phyloP scores from a whole-genome alignment of 768 basidiomycete genomes.

The Mycena indigotica region DNA sequence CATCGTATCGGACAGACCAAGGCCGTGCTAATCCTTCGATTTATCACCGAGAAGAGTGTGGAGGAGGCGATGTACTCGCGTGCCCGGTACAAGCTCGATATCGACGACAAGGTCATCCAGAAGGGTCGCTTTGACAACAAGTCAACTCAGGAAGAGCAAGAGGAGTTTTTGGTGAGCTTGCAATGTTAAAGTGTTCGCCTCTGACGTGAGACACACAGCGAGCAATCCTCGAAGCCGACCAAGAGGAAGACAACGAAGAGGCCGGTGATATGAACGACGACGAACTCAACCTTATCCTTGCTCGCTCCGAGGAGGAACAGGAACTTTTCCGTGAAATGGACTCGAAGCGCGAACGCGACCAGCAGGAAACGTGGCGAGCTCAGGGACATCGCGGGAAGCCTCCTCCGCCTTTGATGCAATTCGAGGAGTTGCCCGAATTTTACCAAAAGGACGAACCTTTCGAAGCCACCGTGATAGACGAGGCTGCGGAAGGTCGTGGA shows the following conservation, averaged over 20 bases:
- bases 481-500: conserved; percentile 77
- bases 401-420: conserved; percentile 73
- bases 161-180: conserved; percentile 78
- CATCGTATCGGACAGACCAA: conserved; percentile 99
- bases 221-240: conserved; percentile 86
- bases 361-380: conserved; percentile 65
- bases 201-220: conserved; percentile 50
- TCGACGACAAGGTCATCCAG: conserved; percentile 99
- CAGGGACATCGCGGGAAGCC: conserved; percentile 77
- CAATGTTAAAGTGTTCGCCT: background rate
- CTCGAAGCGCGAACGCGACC: conserved; percentile 70
- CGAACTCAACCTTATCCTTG: conserved; percentile 90
- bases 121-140: conserved; percentile 99
- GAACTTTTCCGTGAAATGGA: conserved; percentile 84
- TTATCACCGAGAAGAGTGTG: conserved; percentile 97
- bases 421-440: conserved; percentile 90
- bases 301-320: conserved; percentile 80
- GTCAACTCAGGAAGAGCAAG: conserved; percentile 96
- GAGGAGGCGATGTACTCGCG: conserved; percentile 98
- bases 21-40: conserved; percentile 92
- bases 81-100: conserved; percentile 94
- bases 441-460: conserved; percentile 87
- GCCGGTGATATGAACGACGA: conserved; percentile 92
- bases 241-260: conserved; percentile 88
- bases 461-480: conserved; percentile 61